Conservation (phyloP, 2,329 filamentous ascomycete species). For the Hypoxylon rubiginosum region DNA sequence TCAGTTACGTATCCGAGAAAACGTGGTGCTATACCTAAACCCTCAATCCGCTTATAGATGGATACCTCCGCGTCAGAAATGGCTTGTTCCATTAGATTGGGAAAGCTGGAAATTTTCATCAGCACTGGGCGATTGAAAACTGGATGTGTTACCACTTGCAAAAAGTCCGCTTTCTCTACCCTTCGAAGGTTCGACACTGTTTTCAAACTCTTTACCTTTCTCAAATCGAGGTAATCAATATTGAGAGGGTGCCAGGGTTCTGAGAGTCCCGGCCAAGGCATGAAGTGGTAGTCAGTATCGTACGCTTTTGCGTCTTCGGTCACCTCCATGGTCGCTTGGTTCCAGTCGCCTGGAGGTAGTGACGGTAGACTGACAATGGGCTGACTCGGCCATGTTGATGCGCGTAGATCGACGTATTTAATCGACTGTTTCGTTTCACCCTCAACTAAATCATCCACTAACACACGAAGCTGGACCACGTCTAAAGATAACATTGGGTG, state of each 20-base stretch:
- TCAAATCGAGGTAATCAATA: conserved; percentile 13
- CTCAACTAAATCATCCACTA: neutral
- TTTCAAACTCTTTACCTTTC: neutral
- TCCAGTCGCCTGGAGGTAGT: neutral
- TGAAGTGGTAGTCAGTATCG: neutral
- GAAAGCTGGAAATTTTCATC: conserved; percentile 24
- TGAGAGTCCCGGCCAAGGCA: neutral
- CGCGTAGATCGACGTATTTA: neutral
- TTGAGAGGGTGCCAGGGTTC: neutral
- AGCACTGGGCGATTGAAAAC: conserved; percentile 8
- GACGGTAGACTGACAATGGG: neutral
- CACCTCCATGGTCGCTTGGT: neutral
- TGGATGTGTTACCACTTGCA: conserved; percentile 11
- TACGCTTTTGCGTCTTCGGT: neutral
- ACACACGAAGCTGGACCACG: neutral
- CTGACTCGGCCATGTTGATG: neutral
- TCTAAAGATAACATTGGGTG: neutral
- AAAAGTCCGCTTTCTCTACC: neutral
- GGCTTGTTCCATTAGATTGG: neutral
- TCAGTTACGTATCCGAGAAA: conserved; percentile 28
- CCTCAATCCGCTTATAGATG: neutral
- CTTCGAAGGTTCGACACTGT: neutral
- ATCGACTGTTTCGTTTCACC: conserved; percentile 1
- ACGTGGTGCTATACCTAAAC: neutral
- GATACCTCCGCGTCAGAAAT: neutral